These are phyloP conservation scores for Nemophila menziesii DNA, from an alignment of 257 asterid species.

Conservation along the genomic window DNA sequence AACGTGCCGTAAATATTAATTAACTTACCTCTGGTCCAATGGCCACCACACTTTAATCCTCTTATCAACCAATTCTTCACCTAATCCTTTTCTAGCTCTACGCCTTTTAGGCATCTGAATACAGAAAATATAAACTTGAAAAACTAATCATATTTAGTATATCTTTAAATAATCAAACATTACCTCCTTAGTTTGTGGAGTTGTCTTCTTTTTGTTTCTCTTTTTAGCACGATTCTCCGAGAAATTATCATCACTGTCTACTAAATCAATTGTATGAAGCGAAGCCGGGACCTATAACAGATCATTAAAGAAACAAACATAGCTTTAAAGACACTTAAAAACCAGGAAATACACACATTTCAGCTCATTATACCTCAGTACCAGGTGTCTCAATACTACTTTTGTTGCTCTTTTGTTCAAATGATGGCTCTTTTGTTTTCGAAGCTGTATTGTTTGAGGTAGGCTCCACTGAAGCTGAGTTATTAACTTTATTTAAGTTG, in stretches of 20 bases:
- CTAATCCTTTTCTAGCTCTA: constrained; percentile 16
- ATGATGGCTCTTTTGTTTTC: constrained; percentile 19
- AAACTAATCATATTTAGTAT: not conserved
- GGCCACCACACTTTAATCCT: constrained; percentile 49
- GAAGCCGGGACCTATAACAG: constrained; percentile 1
- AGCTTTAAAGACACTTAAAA: not conserved
- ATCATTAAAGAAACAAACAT: constrained; percentile 1
- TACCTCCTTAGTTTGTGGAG: constrained; percentile 33
- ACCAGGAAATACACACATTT: not conserved
- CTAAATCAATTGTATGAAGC: constrained; percentile 1
- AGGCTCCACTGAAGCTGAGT: constrained; percentile 13
- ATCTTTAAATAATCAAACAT: not conserved
- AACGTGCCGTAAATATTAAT: not conserved
- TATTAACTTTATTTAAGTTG: constrained; percentile 11
- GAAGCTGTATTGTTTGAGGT: constrained; percentile 5
- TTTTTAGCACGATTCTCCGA: constrained; percentile 9
- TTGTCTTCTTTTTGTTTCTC: constrained; percentile 12
- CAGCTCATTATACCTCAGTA: constrained; percentile 10
- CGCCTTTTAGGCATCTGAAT: constrained; percentile 22
- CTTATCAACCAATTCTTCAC: constrained; percentile 39
- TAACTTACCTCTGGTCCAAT: constrained; percentile 28
- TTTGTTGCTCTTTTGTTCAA: constrained; percentile 4
- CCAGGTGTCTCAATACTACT: constrained; percentile 1
- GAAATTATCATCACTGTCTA: constrained; percentile 3
- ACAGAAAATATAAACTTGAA: constrained; percentile 2